Evolutionary conservation across 352 stramenopile genomes (phyloP).

Genomic region (Phytophthora meadii): DNA sequence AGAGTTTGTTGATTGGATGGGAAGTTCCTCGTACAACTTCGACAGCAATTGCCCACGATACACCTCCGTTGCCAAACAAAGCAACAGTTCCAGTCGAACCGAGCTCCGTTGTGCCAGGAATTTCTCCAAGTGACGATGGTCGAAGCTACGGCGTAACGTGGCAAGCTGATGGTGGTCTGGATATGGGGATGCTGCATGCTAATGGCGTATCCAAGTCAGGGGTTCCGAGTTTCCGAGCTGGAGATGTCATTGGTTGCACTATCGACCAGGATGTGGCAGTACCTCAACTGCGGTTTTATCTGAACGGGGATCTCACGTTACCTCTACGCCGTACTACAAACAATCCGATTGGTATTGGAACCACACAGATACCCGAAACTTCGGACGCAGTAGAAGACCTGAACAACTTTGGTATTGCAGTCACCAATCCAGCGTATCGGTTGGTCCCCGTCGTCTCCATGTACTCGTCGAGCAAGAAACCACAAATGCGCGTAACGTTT

Average conservation of each 20-base stretch:
- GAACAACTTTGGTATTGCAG: conserved; percentile 36
- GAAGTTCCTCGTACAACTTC: conserved; percentile 56
- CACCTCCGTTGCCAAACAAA: conserved; percentile 5
- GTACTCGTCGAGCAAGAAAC: conserved; percentile 77
- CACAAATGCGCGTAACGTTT: conserved; percentile 73
- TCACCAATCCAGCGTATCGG: conserved; percentile 69
- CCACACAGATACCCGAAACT: not conserved
- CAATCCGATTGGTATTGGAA: not conserved
- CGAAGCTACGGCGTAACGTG: conserved; percentile 75
- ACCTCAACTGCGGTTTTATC: conserved; percentile 75
- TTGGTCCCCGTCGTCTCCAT: conserved; percentile 76
- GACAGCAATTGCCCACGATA: not conserved
- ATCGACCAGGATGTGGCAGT: conserved; percentile 79
- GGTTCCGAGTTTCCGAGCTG: conserved; percentile 67
- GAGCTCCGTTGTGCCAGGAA: conserved; percentile 53
- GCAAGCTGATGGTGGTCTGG: conserved; percentile 74
- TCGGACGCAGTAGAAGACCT: not conserved
- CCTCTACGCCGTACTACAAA: conserved; percentile 33
- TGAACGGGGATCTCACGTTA: conserved; percentile 77
- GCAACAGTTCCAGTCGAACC: not conserved
- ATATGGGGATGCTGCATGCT: conserved; percentile 78
- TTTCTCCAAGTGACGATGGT: conserved; percentile 62
- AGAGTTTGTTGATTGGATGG: conserved; percentile 82
- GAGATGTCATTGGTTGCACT: conserved; percentile 76
- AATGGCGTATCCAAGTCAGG: conserved; percentile 75